These are phyloP conservation scores for Populus deltoides DNA, from an alignment of 345 rosid species.

Conservation along the genomic window DNA sequence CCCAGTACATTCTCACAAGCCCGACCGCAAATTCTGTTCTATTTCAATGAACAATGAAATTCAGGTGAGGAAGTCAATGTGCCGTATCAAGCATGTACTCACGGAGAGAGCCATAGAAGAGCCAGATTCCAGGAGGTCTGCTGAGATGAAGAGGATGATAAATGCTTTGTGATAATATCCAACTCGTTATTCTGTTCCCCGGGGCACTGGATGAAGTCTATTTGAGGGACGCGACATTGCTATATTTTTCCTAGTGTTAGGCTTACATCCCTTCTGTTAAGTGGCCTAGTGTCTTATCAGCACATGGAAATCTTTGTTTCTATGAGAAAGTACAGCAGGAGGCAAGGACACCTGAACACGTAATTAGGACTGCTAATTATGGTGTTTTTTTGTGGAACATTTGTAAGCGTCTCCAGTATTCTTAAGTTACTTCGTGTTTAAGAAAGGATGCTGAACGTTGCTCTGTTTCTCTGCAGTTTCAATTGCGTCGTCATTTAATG, in stretches of 20 bases:
- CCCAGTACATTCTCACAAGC: not conserved
- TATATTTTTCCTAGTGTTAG: not conserved
- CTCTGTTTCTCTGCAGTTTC: not conserved
- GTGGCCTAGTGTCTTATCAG: not conserved
- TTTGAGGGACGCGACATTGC: not conserved
- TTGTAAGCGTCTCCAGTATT: not conserved
- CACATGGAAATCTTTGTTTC: not conserved
- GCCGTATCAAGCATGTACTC: conserved; percentile 81
- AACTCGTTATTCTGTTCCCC: not conserved
- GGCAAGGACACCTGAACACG: not conserved
- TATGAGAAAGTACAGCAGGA: not conserved
- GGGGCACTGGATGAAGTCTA: not conserved
- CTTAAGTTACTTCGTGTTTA: not conserved
- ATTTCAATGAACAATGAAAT: conserved; percentile 9
- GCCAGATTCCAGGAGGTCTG: conserved; percentile 74
- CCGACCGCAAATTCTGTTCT: conserved; percentile 5
- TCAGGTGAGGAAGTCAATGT: conserved; percentile 83
- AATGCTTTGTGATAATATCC: conserved; percentile 57
- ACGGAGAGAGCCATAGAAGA: conserved; percentile 88
- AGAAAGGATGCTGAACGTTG: not conserved
- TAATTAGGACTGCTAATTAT: not conserved
- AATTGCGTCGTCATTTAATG: too few relatives aligned
- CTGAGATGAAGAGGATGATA: conserved; percentile 89
- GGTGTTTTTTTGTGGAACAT: not conserved
- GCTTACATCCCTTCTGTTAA: not conserved